Base-by-base conservation (phyloP, 2,329 filamentous ascomycete genomes). In the Fusarium papillatum region DNA sequence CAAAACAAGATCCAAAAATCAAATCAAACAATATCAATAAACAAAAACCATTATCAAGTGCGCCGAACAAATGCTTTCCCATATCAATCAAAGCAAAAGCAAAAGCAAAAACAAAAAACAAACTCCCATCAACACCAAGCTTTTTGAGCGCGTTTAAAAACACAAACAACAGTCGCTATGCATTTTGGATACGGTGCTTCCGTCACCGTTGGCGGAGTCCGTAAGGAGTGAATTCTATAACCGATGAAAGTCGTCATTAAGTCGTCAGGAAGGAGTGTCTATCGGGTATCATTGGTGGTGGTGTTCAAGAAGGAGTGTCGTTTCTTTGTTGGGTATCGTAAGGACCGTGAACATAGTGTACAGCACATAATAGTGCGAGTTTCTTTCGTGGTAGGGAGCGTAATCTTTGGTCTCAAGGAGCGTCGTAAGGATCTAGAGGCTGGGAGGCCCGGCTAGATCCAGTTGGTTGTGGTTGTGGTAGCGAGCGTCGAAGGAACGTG, bases 151-250 rank as follows among this genome's bases (percentile, higher is more conserved):
- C 71, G 73, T 73, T 70, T 66, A 74, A 78, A 75, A 66, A 74
- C 71, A 73, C 64, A 74, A 81, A 85, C 68, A 81, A 85, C 68
- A 86, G 86, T 87, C 87, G 88, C 88, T 89, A 89, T 90, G 88
- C 88, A 89, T 83, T 87, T 86, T 86, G 85, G 85, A 84, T 72
- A 79, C 76, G 70, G 75, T 86, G 85, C 82, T 82, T 85, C 75
- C 72, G 73, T 76, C 73, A 71, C 75, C 64, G 66, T 74, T 83
- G 82, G 81, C 82, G 78, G 73, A 81, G 74, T 84, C 81, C 83
- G 81, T 84, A 87, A 86, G 85, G 86, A 88, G 84, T 83, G 85
- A 85, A 80, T 83, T 85, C 82, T 85, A 86, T 86, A 79, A 75
- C 80, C 79, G 76, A 81, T 80, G 65, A 67, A 72, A 72, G 72